A percentile compares a stretch with the other conserved stretches of the same genome.
These are phyloP conservation scores for Crucibulum laeve DNA, from an alignment of 768 basidiomycete genomes.

Conservation along the genomic window DNA sequence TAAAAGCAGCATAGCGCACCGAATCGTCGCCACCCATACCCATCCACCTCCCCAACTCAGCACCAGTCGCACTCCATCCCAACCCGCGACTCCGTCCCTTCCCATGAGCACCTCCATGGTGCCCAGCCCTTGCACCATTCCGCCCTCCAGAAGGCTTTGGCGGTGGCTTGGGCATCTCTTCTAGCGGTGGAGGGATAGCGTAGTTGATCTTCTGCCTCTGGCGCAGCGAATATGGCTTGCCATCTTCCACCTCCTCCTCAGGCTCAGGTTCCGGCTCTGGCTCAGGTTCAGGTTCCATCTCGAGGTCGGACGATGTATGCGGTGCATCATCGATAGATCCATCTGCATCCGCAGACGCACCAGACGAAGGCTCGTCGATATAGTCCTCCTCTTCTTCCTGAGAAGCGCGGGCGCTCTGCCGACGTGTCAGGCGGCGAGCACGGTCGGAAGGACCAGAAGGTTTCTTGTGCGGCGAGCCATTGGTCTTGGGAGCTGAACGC, in stretches of 20 bases:
- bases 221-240: conserved; percentile 61
- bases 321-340: conserved; percentile 55
- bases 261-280: conserved; percentile 40
- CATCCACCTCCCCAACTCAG: conserved; percentile 76
- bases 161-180: conserved; percentile 55
- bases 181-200: conserved; percentile 76
- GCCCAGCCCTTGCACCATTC: conserved; percentile 26
- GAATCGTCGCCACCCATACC: conserved; percentile 72
- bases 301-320: conserved; percentile 39
- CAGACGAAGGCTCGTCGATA: conserved; percentile 40
- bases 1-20: conserved; percentile 25
- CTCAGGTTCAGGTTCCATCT: conserved; percentile 32
- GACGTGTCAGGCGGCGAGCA: conserved; percentile 20
- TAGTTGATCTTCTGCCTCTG: conserved; percentile 72
- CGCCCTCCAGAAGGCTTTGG: conserved; percentile 28
- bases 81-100: conserved; percentile 39
- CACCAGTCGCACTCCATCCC: conserved; percentile 78
- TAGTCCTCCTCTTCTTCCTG: conserved; percentile 50
- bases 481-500: conserved; percentile 13
- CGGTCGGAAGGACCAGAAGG: conserved; percentile 18
- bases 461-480: conserved; percentile 8
- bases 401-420: conserved; percentile 18
- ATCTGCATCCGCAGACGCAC: conserved; percentile 49
- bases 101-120: conserved; percentile 25
- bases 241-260: conserved; percentile 46